A percentile compares a stretch with the other conserved stretches of the same genome.
phyloP scores from a whole-genome alignment of 2,329 filamentous ascomycete species.

The Botrytis squamosa region DNA sequence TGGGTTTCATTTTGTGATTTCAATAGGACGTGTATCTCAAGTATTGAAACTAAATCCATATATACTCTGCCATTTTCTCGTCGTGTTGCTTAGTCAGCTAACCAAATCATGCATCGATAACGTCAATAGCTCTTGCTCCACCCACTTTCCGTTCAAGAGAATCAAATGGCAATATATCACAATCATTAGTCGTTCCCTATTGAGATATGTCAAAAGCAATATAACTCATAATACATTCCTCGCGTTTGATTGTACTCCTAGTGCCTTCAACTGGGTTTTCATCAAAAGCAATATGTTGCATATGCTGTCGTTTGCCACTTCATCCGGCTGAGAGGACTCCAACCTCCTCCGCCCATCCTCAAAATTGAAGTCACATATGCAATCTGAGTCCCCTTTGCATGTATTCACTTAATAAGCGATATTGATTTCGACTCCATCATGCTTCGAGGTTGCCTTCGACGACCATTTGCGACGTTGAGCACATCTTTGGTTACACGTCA shows the following conservation, averaged over 20 bases:
- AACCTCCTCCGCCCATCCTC: background rate
- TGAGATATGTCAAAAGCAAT: background rate
- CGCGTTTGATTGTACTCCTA: background rate
- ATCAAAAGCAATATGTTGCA: background rate
- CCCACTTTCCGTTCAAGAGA: background rate
- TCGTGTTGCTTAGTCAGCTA: background rate
- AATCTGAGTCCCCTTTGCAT: background rate
- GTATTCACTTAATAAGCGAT: background rate
- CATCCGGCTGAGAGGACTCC: background rate
- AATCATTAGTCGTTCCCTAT: background rate
- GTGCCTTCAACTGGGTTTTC: background rate
- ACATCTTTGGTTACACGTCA: background rate
- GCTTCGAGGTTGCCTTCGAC: background rate
- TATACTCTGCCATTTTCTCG: background rate
- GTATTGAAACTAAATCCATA: background rate
- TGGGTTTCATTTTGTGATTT: background rate
- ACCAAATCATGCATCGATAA: background rate
- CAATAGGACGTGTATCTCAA: background rate
- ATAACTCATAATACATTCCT: background rate
- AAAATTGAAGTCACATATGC: background rate
- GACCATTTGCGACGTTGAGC: background rate
- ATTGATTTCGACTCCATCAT: background rate
- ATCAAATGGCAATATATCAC: background rate
- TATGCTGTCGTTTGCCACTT: background rate
- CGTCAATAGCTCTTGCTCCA: background rate